These are phyloP conservation scores for Pyrenula massariospora DNA, from an alignment of 495 filamentous ascomycete genomes.

Conservation along the genomic window DNA sequence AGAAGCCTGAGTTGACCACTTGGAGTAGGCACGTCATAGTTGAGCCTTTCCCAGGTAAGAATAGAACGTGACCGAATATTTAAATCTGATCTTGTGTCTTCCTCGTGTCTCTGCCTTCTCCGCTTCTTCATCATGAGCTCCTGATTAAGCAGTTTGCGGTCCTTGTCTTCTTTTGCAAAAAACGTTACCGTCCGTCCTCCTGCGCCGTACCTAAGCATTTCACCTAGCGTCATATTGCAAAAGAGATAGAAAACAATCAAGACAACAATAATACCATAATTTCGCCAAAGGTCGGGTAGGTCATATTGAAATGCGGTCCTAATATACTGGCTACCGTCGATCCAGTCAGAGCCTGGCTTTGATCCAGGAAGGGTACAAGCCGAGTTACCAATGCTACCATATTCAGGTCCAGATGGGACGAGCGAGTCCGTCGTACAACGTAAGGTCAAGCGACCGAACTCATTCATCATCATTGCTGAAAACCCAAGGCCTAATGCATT, in stretches of 20 bases:
- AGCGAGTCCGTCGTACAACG: conserved; percentile 52
- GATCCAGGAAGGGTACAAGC: conserved; percentile 65
- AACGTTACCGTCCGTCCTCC: conserved; percentile 69
- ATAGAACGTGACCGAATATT: conserved; percentile 51
- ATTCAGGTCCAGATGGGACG: conserved; percentile 51
- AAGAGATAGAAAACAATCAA: conserved; percentile 57
- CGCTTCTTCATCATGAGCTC: conserved; percentile 46
- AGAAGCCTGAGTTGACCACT: conserved; percentile 57
- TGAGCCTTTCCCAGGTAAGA: conserved; percentile 39
- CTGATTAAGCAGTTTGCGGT: conserved; percentile 58
- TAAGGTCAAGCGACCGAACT: conserved; percentile 54
- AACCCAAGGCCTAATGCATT: conserved; percentile 69
- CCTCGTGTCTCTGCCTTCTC: conserved; percentile 32
- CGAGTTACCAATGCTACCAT: conserved; percentile 55
- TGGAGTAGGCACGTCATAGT: conserved; percentile 57
- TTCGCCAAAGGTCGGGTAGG: conserved; percentile 54
- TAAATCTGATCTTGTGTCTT: conserved; percentile 37
- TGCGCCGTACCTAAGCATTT: conserved; percentile 63
- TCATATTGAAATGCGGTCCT: conserved; percentile 49
- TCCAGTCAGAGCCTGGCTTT: conserved; percentile 41
- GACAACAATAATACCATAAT: conserved; percentile 62
- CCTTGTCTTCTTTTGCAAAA: conserved; percentile 58
- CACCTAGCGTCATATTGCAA: conserved; percentile 60
- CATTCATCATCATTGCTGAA: conserved; percentile 69
- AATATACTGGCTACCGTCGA: conserved; percentile 53